Percentiles rank a stretch among this genome's conserved stretches.
These are phyloP conservation scores for Trichoderma koningii DNA, from an alignment of 2,329 filamentous ascomycete species.

Conservation along the genomic window DNA sequence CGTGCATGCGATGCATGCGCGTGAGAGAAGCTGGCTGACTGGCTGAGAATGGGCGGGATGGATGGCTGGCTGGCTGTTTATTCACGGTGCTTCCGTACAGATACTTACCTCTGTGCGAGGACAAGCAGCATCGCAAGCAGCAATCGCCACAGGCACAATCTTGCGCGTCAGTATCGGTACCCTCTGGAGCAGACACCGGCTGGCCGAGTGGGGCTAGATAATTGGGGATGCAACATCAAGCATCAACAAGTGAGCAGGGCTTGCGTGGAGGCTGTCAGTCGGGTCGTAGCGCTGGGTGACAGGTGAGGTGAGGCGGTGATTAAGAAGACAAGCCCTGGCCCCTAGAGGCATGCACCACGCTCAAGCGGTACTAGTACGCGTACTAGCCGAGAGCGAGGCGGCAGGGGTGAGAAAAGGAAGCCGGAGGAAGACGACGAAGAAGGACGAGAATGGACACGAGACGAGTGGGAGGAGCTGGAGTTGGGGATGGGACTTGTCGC, in stretches of 20 bases:
- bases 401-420: slow-evolving; percentile 1
- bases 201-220: slow-evolving; percentile 9
- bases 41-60: slow-evolving; percentile 2
- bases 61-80: background rate
- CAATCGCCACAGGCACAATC: too few relatives aligned
- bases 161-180: too few relatives aligned
- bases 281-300: slow-evolving; percentile 23
- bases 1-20: background rate
- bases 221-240: background rate
- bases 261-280: slow-evolving; percentile 22
- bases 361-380: slow-evolving; percentile 16
- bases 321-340: slow-evolving; percentile 19
- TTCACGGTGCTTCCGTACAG: too few relatives aligned
- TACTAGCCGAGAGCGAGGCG: background rate
- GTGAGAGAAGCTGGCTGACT: background rate
- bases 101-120: background rate
- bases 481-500: background rate
- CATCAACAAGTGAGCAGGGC: slow-evolving; percentile 12
- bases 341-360: slow-evolving; percentile 20
- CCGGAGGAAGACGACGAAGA: background rate
- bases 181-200: background rate
- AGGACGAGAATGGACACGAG: background rate
- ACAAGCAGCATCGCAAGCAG: background rate
- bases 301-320: slow-evolving; percentile 26
- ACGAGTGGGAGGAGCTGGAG: background rate